phyloP scores from a whole-genome alignment of 257 asterid genomes.

The Solanum chilense region DNA sequence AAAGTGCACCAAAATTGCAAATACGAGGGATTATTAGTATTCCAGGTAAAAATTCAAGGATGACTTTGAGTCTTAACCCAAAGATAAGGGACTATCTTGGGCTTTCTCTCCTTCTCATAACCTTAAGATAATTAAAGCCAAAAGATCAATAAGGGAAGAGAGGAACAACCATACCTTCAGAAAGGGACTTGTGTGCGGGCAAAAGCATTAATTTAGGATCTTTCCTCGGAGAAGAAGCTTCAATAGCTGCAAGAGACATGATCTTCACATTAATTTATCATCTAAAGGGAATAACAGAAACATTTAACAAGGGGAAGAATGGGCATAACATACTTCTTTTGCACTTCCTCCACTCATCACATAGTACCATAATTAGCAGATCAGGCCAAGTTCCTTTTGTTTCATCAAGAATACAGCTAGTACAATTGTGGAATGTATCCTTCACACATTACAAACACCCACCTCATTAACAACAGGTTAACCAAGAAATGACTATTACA shows the following conservation, averaged over 20 bases:
- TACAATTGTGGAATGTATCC: conserved; percentile 56
- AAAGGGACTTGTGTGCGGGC: conserved; percentile 29
- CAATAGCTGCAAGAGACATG: conserved; percentile 46
- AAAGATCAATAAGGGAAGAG: neutral
- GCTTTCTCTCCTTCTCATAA: neutral
- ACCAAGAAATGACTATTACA: conserved; percentile 3
- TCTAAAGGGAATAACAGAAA: neutral
- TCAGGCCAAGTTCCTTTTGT: conserved; percentile 87
- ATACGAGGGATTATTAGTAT: neutral
- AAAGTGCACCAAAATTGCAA: neutral
- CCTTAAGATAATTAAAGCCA: neutral
- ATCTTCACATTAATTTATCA: neutral
- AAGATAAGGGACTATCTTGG: neutral
- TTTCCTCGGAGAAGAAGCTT: conserved; percentile 89
- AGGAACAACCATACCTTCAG: conserved; percentile 32
- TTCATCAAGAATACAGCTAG: conserved; percentile 57
- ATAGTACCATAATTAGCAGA: conserved; percentile 45
- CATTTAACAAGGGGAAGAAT: neutral
- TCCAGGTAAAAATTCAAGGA: neutral
- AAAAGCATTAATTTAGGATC: conserved; percentile 68
- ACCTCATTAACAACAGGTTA: neutral
- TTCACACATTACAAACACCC: conserved; percentile 6
- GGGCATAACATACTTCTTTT: conserved; percentile 56
- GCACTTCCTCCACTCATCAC: conserved; percentile 98
- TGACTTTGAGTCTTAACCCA: neutral